Percentiles rank a stretch among this genome's conserved stretches.
Evolutionary conservation across 2,329 filamentous ascomycete species (phyloP).

Genomic region (Fragosphaeria purpurea): DNA sequence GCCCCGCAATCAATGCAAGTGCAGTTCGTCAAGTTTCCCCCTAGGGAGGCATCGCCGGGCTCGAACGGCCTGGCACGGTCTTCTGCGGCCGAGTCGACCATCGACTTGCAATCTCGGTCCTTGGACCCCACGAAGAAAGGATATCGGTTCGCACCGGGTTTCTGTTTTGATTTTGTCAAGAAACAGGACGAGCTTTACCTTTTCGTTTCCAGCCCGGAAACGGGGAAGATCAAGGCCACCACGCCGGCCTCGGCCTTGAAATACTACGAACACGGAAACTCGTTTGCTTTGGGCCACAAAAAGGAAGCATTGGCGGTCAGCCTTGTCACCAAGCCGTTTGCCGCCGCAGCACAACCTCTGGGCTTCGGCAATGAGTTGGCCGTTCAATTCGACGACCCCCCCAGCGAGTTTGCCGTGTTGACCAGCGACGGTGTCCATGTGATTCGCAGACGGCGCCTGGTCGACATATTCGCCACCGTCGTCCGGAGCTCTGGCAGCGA

Average conservation of each 20-base stretch:
- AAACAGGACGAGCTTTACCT: conserved; percentile 33
- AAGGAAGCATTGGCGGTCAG: conserved; percentile 70
- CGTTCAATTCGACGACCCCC: conserved; percentile 80
- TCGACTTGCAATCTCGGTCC: conserved; percentile 39
- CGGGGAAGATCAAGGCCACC: conserved; percentile 65
- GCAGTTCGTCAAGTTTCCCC: conserved; percentile 93
- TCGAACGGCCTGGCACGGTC: not conserved
- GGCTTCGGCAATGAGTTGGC: conserved; percentile 94
- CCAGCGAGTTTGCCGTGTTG: conserved; percentile 78
- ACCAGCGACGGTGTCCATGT: conserved; percentile 87
- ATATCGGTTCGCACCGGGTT: conserved; percentile 69
- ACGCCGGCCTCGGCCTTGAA: conserved; percentile 41
- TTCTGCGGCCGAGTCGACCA: conserved; percentile 26
- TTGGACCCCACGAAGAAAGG: conserved; percentile 42
- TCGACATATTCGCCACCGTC: conserved; percentile 83
- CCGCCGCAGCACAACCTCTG: conserved; percentile 54
- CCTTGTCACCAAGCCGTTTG: conserved; percentile 61
- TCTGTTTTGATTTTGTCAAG: conserved; percentile 73
- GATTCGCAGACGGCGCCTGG: conserved; percentile 70
- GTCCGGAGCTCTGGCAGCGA: conserved; percentile 64
- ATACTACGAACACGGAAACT: conserved; percentile 72
- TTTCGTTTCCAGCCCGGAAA: conserved; percentile 81
- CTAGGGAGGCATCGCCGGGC: conserved; percentile 32
- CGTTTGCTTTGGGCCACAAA: conserved; percentile 57
- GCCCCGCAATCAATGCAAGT: conserved; percentile 93